These are phyloP conservation scores for Rhizopus delemar DNA, from an alignment of 371 early-diverging fungal genomes.

Conservation along the genomic window DNA sequence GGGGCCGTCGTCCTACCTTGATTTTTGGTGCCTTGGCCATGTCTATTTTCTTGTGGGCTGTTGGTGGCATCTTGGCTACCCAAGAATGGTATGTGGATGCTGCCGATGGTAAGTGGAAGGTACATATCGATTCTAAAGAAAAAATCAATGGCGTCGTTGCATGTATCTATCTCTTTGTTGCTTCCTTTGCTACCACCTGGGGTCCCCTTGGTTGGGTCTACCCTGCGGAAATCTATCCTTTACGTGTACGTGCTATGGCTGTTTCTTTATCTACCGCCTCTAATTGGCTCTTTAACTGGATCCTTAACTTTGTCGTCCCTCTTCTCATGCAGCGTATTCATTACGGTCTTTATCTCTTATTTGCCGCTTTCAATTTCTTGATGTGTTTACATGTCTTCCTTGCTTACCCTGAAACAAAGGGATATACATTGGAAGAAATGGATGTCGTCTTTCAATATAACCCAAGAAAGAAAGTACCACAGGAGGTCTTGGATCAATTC, in stretches of 20 bases:
- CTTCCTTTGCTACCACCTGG: conserved; percentile 55
- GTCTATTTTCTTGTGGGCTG: conserved; percentile 44
- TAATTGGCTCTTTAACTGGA: conserved; percentile 66
- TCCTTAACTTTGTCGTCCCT: conserved; percentile 47
- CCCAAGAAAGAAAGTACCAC: too few species aligned
- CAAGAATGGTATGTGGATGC: conserved; percentile 19
- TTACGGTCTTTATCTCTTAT: conserved; percentile 62
- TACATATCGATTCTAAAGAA: conserved; percentile 38
- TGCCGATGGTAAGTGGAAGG: conserved; percentile 11
- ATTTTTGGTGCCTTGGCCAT: conserved; percentile 48
- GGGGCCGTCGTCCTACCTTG: conserved; percentile 49
- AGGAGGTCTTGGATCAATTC: too few species aligned
- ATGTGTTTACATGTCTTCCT: conserved; percentile 43
- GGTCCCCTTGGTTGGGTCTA: conserved; percentile 58
- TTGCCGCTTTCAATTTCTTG: conserved; percentile 50
- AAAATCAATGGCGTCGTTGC: conserved; percentile 49
- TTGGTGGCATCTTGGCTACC: conserved; percentile 49
- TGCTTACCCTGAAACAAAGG: conserved; percentile 62
- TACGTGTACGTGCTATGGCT: conserved; percentile 52
- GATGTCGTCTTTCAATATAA: conserved; percentile 45
- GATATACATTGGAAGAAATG: conserved; percentile 61
- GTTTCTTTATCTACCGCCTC: conserved; percentile 60
- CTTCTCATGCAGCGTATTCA: conserved; percentile 45
- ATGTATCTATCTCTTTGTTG: conserved; percentile 53
- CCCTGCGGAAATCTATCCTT: conserved; percentile 69